Conservation (phyloP, 352 stramenopile species). For the Halophytophthora batemanensis region DNA sequence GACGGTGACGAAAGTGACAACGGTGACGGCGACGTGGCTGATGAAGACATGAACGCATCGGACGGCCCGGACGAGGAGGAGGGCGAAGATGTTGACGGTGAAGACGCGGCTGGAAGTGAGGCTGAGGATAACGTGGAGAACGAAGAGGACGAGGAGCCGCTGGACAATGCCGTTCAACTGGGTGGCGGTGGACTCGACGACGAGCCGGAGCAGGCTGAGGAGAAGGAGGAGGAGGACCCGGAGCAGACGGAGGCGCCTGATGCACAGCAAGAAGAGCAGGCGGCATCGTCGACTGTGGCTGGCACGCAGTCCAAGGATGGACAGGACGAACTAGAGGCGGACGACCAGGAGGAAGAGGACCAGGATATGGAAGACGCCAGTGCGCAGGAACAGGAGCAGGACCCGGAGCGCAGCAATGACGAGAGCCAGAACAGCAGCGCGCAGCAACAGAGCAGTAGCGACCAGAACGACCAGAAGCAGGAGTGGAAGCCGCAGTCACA, state of each 20-base stretch:
- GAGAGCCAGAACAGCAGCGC: conserved; percentile 55
- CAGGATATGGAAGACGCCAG: conserved; percentile 46
- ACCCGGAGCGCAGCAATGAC: conserved; percentile 47
- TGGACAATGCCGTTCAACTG: conserved; percentile 68
- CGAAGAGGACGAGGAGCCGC: conserved; percentile 64
- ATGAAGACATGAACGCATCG: conserved; percentile 53
- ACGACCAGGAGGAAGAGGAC: conserved; percentile 42
- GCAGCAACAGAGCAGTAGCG: conserved; percentile 47
- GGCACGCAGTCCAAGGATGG: conserved; percentile 85
- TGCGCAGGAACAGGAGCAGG: conserved; percentile 44
- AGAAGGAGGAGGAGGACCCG: conserved; percentile 58
- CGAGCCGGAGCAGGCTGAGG: conserved; percentile 61
- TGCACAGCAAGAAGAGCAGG: conserved; percentile 42
- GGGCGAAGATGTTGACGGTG: conserved; percentile 29
- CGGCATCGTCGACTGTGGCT: conserved; percentile 54
- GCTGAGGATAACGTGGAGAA: conserved; percentile 61
- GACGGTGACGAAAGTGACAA: conserved; percentile 36
- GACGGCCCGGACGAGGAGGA: conserved; percentile 53
- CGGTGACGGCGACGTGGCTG: conserved; percentile 40
- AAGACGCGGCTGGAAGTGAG: conserved; percentile 35
- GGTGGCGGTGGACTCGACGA: conserved; percentile 72
- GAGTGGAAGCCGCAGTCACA: conserved; percentile 58
- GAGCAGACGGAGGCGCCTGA: conserved; percentile 52
- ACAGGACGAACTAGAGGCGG: conserved; percentile 65
- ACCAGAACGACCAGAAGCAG: conserved; percentile 53